These are phyloP conservation scores for Candolleomyces aberdarensis DNA, from an alignment of 768 basidiomycete species.

Conservation along the genomic window DNA sequence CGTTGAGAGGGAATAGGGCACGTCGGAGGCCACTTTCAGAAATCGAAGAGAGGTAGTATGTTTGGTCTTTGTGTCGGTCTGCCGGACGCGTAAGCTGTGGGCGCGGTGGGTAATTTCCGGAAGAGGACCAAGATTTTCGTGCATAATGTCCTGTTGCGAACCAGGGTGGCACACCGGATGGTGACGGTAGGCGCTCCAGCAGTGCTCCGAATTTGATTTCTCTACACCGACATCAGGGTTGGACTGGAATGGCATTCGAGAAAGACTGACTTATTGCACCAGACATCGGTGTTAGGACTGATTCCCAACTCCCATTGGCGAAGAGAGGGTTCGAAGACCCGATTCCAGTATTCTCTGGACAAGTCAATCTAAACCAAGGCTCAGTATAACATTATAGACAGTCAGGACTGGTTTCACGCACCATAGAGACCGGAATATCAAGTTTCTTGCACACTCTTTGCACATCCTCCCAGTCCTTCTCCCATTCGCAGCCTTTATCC, in stretches of 20 bases:
- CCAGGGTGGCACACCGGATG: constrained; percentile 45
- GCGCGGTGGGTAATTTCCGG: constrained; percentile 22
- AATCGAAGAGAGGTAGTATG: constrained; percentile 85
- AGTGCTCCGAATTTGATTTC: constrained; percentile 92
- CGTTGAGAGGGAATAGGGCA: constrained; percentile 79
- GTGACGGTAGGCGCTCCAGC: constrained; percentile 52
- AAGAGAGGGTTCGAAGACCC: constrained; percentile 87
- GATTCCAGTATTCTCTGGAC: constrained; percentile 87
- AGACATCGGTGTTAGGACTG: constrained; percentile 92
- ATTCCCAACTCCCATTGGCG: constrained; percentile 70
- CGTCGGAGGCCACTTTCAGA: constrained; percentile 58
- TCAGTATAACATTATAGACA: not conserved
- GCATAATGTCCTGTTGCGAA: constrained; percentile 91
- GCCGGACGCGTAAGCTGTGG: constrained; percentile 50
- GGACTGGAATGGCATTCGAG: not conserved
- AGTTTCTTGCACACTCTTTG: constrained; percentile 71
- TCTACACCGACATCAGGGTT: not conserved
- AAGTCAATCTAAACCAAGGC: constrained; percentile 64
- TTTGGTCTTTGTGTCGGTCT: constrained; percentile 82
- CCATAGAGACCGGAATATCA: constrained; percentile 74
- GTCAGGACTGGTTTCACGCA: constrained; percentile 26
- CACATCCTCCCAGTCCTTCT: constrained; percentile 93
- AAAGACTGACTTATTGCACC: constrained; percentile 73
- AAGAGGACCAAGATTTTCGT: constrained; percentile 50
- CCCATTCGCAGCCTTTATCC: constrained; percentile 91